A percentile compares a stretch with the other conserved stretches of the same genome.
Evolutionary conservation across 2,329 filamentous ascomycete species (phyloP).

Genomic region (Cladosporium sp.): DNA sequence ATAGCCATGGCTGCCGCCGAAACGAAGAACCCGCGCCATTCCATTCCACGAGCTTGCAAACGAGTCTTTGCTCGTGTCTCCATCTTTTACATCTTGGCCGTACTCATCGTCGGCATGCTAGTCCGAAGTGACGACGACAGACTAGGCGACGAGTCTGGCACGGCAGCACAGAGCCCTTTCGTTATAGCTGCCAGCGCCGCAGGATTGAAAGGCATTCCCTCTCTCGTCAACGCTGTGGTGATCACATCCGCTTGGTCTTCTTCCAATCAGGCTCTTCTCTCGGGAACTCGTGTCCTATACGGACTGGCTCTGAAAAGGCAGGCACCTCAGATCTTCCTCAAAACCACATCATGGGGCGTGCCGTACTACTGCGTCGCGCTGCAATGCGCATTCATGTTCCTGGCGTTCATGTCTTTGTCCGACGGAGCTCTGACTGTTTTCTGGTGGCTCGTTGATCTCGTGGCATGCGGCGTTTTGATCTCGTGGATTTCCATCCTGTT

Average conservation of each 20-base stretch:
- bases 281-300: slow-evolving; percentile 49
- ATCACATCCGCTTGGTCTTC: slow-evolving; percentile 60
- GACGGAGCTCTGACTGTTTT: slow-evolving; percentile 57
- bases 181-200: slow-evolving; percentile 57
- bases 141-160: slow-evolving; percentile 26
- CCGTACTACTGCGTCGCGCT: slow-evolving; percentile 24
- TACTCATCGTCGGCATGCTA: slow-evolving; percentile 34
- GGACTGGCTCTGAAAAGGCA: slow-evolving; percentile 58
- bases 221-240: slow-evolving; percentile 64
- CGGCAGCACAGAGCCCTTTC: slow-evolving; percentile 45
- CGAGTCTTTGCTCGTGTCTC: slow-evolving; percentile 21
- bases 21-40: slow-evolving; percentile 21
- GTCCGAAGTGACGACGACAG: slow-evolving; percentile 36
- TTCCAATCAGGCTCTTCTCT: slow-evolving; percentile 51
- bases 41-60: slow-evolving; percentile 22
- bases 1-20: slow-evolving; percentile 25
- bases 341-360: slow-evolving; percentile 27
- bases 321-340: slow-evolving; percentile 52
- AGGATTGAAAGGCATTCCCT: slow-evolving; percentile 54
- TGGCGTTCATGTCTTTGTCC: slow-evolving; percentile 26
- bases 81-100: slow-evolving; percentile 39
- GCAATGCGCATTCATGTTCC: slow-evolving; percentile 25
- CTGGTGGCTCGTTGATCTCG: slow-evolving; percentile 60
- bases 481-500: slow-evolving; percentile 47
- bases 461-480: slow-evolving; percentile 58